Evolutionary conservation across 176 grass and related monocot genomes (phyloP).

Genomic region (Oryza officinalis): DNA sequence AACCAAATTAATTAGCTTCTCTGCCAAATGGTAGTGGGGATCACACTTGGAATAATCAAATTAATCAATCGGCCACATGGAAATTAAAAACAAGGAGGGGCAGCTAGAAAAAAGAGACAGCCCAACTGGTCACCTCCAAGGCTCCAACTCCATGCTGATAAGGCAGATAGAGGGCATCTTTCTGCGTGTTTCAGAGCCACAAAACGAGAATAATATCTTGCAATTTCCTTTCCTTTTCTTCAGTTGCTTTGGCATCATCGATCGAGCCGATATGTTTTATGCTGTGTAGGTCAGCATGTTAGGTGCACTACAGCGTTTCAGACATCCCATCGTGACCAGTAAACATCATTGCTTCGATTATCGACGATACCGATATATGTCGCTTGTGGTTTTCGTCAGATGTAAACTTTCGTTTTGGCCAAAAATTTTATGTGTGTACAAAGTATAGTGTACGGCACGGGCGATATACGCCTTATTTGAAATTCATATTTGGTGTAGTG

Average conservation of each 20-base stretch:
- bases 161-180: conserved; percentile 7
- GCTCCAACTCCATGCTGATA: conserved; percentile 6
- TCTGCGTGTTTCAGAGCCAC: not conserved
- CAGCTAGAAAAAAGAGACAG: conserved; percentile 12
- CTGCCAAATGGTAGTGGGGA: not conserved
- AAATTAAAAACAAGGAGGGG: not conserved
- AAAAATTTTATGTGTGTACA: not conserved
- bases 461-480: too few species aligned
- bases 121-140: not conserved
- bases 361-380: not conserved
- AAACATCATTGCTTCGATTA: not conserved
- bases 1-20: not conserved
- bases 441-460: not conserved
- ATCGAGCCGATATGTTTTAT: not conserved
- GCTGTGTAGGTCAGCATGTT: not conserved
- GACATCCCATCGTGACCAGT: not conserved
- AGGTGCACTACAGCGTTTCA: not conserved
- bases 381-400: not conserved
- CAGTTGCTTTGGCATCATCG: not conserved
- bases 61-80: conserved; percentile 24
- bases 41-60: not conserved
- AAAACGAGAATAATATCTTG: conserved; percentile 8
- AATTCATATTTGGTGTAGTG: too few species aligned
- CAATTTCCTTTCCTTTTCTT: not conserved
- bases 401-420: not conserved